Conservation (phyloP, 192 early-diverging fungal species). For the Entomortierella beljakovae region DNA sequence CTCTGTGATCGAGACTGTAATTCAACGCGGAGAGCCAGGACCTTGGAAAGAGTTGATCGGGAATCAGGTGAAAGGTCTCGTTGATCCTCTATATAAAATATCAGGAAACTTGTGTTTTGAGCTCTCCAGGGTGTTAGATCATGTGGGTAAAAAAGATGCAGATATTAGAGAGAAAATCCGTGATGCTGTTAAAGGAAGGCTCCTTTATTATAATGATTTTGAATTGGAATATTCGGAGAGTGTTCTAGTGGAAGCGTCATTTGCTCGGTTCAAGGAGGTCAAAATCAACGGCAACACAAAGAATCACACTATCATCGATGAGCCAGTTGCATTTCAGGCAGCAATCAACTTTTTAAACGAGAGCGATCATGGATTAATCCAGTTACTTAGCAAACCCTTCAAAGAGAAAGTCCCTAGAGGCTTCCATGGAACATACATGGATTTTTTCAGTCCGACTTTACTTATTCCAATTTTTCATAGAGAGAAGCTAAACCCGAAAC, state of each 20-base stretch:
- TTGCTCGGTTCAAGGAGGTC: no score
- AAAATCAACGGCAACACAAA: not conserved
- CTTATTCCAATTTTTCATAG: not conserved
- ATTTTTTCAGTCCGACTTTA: not conserved
- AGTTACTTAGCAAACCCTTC: not conserved
- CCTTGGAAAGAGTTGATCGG: not conserved
- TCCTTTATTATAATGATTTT: not conserved
- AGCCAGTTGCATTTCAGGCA: conserved; percentile 1
- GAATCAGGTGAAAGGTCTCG: not conserved
- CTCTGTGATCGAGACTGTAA: not conserved
- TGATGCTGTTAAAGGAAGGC: not conserved
- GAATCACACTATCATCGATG: not conserved
- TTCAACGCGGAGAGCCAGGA: not conserved
- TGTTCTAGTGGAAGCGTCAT: conserved; percentile 1
- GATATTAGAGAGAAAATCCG: conserved; percentile 1
- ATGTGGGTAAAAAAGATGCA: not conserved
- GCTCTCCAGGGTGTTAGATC: not conserved
- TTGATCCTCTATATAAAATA: not conserved
- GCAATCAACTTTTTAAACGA: not conserved
- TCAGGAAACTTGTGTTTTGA: conserved; percentile 4
- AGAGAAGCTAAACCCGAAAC: not conserved
- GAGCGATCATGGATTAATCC: not conserved
- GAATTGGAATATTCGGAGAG: not conserved
- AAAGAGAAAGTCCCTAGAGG: not conserved
- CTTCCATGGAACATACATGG: not conserved